Conservation (phyloP, 2,329 filamentous ascomycete species). For the Gaeumannomyces tritici region DNA sequence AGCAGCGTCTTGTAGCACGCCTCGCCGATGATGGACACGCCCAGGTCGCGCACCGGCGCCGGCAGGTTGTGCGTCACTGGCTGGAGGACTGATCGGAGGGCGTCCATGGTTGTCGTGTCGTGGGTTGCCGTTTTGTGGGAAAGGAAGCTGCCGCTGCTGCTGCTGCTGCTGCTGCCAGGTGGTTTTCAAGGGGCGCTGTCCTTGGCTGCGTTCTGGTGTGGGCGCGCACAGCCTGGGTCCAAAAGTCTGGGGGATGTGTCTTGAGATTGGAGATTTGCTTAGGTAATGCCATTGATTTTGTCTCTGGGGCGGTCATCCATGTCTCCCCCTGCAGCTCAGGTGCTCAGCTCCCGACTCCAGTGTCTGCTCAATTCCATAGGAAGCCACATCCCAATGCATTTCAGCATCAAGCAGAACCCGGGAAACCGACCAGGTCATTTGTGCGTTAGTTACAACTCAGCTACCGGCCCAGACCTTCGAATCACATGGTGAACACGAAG, state of each 20-base stretch:
- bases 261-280: background rate
- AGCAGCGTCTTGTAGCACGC: conserved; percentile 80
- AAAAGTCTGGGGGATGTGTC: background rate
- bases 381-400: too few relatives aligned
- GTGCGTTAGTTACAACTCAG: background rate
- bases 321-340: too few relatives aligned
- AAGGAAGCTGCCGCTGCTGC: background rate
- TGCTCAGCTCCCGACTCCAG: background rate
- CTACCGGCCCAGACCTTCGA: background rate
- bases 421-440: too few relatives aligned
- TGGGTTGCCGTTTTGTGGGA: background rate
- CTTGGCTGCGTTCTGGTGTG: background rate
- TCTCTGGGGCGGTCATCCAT: too few relatives aligned
- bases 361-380: too few relatives aligned
- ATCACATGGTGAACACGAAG: background rate
- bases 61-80: conserved; percentile 69
- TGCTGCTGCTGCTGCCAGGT: too few relatives aligned
- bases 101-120: conserved; percentile 39
- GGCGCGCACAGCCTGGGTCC: too few relatives aligned
- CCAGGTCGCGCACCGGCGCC: conserved; percentile 61
- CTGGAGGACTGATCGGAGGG: conserved; percentile 49
- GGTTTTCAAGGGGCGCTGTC: background rate
- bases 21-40: conserved; percentile 70
- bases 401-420: too few relatives aligned
- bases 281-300: background rate